These are phyloP conservation scores for Trichoderma simmonsii DNA, from an alignment of 2,329 filamentous ascomycete genomes.

Conservation along the genomic window DNA sequence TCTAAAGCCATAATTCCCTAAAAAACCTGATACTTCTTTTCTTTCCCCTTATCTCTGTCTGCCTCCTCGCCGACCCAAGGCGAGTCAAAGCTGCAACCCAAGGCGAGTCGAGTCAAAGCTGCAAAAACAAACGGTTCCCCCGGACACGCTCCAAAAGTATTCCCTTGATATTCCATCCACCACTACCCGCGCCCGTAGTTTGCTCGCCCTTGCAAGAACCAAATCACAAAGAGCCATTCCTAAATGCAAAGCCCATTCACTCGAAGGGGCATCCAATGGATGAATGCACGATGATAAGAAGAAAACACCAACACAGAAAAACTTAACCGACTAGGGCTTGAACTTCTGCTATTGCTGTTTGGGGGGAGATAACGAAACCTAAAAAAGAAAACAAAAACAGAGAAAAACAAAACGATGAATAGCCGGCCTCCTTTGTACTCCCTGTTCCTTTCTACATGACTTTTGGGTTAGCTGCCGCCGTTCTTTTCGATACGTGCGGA, in stretches of 20 bases:
- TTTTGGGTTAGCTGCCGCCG: slow-evolving; percentile 37
- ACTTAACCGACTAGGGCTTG: slow-evolving; percentile 11
- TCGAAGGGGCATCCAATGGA: slow-evolving; percentile 34
- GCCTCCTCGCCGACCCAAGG: not conserved
- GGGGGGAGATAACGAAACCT: slow-evolving; percentile 16
- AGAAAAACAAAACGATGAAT: slow-evolving; percentile 23
- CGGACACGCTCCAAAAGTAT: slow-evolving; percentile 27
- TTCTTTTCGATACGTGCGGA: slow-evolving; percentile 30
- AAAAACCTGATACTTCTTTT: not conserved
- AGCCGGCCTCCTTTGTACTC: slow-evolving; percentile 38
- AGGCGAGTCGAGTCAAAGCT: not conserved
- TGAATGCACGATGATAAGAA: slow-evolving; percentile 24
- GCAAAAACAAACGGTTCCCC: slow-evolving; percentile 25
- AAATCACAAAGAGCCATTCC: slow-evolving; percentile 12
- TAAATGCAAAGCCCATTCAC: slow-evolving; percentile 31
- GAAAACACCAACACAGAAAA: slow-evolving; percentile 14
- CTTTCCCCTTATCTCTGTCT: not conserved
- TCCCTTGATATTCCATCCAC: slow-evolving; percentile 25
- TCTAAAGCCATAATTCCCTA: slow-evolving; percentile 9
- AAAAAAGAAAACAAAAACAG: slow-evolving; percentile 19
- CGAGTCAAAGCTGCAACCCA: slow-evolving; percentile 12
- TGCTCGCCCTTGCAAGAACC: slow-evolving; percentile 6
- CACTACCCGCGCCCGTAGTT: slow-evolving; percentile 18
- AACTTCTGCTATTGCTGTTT: slow-evolving; percentile 17
- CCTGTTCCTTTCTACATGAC: slow-evolving; percentile 42